Conservation (phyloP, 179 eudicot species). For the Corrigiola litoralis region DNA sequence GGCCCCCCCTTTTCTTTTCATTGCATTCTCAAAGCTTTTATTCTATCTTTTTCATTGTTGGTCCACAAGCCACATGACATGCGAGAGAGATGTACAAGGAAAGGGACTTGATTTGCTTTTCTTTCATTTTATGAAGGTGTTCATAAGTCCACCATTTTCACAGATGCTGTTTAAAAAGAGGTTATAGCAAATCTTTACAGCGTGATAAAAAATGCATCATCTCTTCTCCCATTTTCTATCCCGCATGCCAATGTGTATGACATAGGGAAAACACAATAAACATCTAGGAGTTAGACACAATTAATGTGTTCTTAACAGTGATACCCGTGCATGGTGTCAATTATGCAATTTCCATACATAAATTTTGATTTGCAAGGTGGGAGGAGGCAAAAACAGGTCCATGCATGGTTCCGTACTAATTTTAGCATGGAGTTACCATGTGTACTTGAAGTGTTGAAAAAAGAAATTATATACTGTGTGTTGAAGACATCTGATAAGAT, state of each 20-base stretch:
- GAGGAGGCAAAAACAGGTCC: too few relatives aligned
- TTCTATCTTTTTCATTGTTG: constrained; percentile 11
- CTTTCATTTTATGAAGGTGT: not conserved
- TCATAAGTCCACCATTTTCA: not conserved
- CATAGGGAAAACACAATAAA: not conserved
- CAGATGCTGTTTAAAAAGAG: constrained; percentile 1
- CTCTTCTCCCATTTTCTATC: constrained; percentile 3
- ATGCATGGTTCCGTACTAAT: too few relatives aligned
- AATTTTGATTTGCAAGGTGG: too few relatives aligned
- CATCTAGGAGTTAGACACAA: not conserved
- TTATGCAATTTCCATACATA: not conserved
- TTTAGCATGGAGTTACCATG: too few relatives aligned
- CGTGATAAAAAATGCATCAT: constrained; percentile 17
- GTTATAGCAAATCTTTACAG: not conserved
- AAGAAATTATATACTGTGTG: too few relatives aligned
- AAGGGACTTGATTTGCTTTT: not conserved
- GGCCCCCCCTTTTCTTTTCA: not conserved
- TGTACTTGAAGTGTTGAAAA: too few relatives aligned
- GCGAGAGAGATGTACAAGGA: constrained; percentile 1
- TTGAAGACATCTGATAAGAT: too few relatives aligned
- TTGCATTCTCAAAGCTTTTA: not conserved
- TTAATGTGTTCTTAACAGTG: constrained; percentile 3
- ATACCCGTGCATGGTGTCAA: not conserved
- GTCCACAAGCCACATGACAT: constrained; percentile 16
- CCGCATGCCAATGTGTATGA: not conserved